phyloP scores from a whole-genome alignment of 2,329 filamentous ascomycete species.

The Claviceps citrina region DNA sequence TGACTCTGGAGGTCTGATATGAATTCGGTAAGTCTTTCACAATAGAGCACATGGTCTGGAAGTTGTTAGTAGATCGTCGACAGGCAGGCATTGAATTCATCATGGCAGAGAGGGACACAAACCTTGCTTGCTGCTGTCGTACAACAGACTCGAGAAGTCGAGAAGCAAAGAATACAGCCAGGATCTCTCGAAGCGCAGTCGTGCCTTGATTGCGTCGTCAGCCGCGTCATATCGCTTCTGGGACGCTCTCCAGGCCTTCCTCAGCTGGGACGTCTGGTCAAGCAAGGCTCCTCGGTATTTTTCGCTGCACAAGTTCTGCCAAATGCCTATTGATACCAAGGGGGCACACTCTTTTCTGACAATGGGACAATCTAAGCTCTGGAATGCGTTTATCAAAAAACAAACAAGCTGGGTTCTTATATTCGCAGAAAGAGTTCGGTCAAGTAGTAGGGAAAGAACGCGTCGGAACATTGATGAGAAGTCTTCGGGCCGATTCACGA shows the following conservation, averaged over 20 bases:
- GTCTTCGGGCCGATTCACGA: slow-evolving; percentile 59
- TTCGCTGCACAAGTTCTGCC: slow-evolving; percentile 81
- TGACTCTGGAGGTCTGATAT: slow-evolving; percentile 84
- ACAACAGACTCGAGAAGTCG: slow-evolving; percentile 64
- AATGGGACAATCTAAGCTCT: slow-evolving; percentile 76
- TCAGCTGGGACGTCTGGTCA: slow-evolving; percentile 56
- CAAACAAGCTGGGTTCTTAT: slow-evolving; percentile 72
- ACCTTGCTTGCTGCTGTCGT: slow-evolving; percentile 37
- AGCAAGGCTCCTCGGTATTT: slow-evolving; percentile 57
- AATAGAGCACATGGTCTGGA: slow-evolving; percentile 37
- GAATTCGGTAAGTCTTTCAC: slow-evolving; percentile 85
- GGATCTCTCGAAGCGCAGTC: slow-evolving; percentile 75
- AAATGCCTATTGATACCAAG: slow-evolving; percentile 83
- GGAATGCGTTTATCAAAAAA: slow-evolving; percentile 83
- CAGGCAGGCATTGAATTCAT: neutral
- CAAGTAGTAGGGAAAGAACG: slow-evolving; percentile 71
- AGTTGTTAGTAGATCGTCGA: neutral
- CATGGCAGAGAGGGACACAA: slow-evolving; percentile 7
- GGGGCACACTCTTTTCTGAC: slow-evolving; percentile 95
- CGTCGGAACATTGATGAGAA: slow-evolving; percentile 86
- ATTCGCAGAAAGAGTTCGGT: slow-evolving; percentile 46
- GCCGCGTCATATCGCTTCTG: slow-evolving; percentile 75
- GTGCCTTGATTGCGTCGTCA: slow-evolving; percentile 63
- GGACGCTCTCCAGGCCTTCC: slow-evolving; percentile 81
- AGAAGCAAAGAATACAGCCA: slow-evolving; percentile 82